phyloP scores from a whole-genome alignment of 176 grass and related monocot species.

The Poa annua region DNA sequence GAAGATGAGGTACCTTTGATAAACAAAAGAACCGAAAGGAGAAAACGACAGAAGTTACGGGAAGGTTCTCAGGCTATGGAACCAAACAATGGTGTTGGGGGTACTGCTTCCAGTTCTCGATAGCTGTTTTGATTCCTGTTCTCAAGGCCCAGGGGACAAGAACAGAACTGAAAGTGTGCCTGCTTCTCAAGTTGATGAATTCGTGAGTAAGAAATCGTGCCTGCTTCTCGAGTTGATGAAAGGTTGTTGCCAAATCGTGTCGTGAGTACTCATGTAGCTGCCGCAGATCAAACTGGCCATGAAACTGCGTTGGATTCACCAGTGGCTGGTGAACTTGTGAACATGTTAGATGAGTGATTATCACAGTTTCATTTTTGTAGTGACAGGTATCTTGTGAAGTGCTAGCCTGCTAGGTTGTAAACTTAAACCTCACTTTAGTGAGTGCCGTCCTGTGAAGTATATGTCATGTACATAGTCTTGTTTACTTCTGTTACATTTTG shows the following conservation, averaged over 20 bases:
- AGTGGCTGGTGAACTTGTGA: constrained; percentile 42
- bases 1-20: constrained; percentile 63
- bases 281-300: constrained; percentile 24
- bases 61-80: constrained; percentile 25
- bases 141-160: background rate
- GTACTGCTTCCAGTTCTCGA: constrained; percentile 25
- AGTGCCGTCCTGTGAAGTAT: background rate
- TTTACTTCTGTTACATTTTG: background rate
- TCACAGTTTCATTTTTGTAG: constrained; percentile 2
- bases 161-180: constrained; percentile 7
- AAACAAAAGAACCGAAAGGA: constrained; percentile 70
- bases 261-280: constrained; percentile 9
- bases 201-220: background rate
- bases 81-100: constrained; percentile 1
- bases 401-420: background rate
- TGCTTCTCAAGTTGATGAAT: constrained; percentile 6
- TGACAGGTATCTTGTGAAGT: background rate
- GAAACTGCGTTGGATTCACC: constrained; percentile 29
- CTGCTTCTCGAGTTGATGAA: constrained; percentile 5
- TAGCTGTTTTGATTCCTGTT: constrained; percentile 32
- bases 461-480: constrained; percentile 22
- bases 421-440: background rate
- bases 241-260: background rate
- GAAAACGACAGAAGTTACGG: constrained; percentile 46
- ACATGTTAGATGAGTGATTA: constrained; percentile 58